Evolutionary conservation across 441 rosid species (phyloP).

Genomic region (Adansonia gregorii): DNA sequence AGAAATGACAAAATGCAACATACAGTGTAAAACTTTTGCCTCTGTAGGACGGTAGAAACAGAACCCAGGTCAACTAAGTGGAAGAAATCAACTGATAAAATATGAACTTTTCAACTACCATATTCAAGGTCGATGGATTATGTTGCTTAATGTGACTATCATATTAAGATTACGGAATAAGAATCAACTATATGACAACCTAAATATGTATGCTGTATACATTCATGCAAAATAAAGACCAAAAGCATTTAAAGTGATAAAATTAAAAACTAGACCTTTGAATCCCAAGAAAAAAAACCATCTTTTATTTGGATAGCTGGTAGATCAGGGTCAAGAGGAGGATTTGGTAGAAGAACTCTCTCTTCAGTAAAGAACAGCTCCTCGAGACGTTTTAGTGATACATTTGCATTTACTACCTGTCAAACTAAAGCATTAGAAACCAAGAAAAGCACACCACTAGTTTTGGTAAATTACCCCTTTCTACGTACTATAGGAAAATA

Average conservation of each 20-base stretch:
- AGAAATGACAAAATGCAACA: not conserved
- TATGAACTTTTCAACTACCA: not conserved
- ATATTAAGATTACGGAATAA: conserved; percentile 5
- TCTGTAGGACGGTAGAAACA: not conserved
- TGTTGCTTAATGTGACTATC: not conserved
- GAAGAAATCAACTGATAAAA: conserved; percentile 9
- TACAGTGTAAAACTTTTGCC: not conserved
- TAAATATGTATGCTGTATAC: not conserved
- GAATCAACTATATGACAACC: not conserved
- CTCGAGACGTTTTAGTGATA: conserved; percentile 91
- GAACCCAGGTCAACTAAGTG: conserved; percentile 1
- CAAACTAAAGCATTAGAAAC: conserved; percentile 29
- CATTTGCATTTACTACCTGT: conserved; percentile 93
- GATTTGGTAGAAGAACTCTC: conserved; percentile 89
- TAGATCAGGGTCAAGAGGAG: conserved; percentile 71
- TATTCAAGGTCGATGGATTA: not conserved
- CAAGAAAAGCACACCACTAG: conserved; percentile 15
- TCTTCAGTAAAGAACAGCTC: conserved; percentile 90
- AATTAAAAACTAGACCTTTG: conserved; percentile 57
- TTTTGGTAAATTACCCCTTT: not conserved
- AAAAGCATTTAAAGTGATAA: not conserved
- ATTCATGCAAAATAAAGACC: conserved; percentile 1
- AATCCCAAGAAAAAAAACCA: conserved; percentile 97
- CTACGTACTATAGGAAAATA: not conserved
- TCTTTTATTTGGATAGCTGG: conserved; percentile 85